Conservation (phyloP, 768 basidiomycete species). For the Mycena galericulata region DNA sequence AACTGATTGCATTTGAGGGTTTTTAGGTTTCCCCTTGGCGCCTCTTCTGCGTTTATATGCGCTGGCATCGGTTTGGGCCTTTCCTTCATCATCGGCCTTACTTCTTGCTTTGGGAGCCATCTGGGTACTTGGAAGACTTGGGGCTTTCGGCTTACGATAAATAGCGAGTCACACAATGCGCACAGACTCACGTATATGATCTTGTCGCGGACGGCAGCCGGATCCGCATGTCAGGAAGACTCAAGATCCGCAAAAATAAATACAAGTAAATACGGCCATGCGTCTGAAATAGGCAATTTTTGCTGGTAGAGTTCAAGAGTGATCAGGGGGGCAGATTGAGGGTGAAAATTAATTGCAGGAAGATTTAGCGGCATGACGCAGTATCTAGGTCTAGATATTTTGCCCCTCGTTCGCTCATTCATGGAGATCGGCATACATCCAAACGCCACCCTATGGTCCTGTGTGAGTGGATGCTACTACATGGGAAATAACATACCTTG, state of each 20-base stretch:
- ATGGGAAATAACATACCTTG: neutral
- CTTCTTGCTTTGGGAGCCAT: slow-evolving; percentile 4
- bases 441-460: slow-evolving; percentile 17
- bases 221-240: slow-evolving; percentile 18
- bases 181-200: slow-evolving; percentile 19
- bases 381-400: too few species aligned
- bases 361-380: too few species aligned
- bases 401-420: too few species aligned
- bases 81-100: neutral
- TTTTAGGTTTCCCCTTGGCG: neutral
- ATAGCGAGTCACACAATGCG: neutral
- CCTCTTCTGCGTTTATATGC: neutral
- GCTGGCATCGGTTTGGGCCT: neutral
- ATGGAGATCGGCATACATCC: slow-evolving; percentile 13
- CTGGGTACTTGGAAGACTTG: neutral
- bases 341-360: too few species aligned
- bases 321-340: too few species aligned
- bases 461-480: neutral
- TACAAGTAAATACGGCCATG: slow-evolving; percentile 8
- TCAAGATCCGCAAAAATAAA: neutral
- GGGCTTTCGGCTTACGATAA: neutral
- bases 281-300: slow-evolving; percentile 2
- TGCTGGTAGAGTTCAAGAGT: too few species aligned
- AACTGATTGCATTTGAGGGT: neutral
- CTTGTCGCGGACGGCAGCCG: neutral